Conservation (phyloP, 345 rosid genomes). For the Limnanthes douglasii region DNA sequence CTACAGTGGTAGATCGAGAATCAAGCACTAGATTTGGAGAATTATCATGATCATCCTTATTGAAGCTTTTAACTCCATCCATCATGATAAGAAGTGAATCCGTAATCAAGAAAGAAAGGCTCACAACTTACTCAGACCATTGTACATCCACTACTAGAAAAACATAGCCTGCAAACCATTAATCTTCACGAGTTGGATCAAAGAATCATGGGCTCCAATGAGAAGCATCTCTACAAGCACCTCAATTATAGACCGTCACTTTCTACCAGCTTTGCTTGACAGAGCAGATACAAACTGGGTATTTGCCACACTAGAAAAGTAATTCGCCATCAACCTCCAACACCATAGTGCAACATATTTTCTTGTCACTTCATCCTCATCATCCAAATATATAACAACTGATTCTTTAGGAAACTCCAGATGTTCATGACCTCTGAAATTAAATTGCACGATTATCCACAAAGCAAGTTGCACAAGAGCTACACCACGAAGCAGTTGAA, state of each 20-base stretch:
- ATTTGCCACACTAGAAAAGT: slow-evolving; percentile 45
- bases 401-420: slow-evolving; percentile 92
- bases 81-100: too few species aligned
- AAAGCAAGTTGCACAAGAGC: slow-evolving; percentile 88
- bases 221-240: too few species aligned
- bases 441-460: slow-evolving; percentile 85
- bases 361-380: slow-evolving; percentile 77
- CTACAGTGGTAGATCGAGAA: too few species aligned
- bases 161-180: too few species aligned
- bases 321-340: slow-evolving; percentile 75
- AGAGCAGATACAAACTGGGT: slow-evolving; percentile 57
- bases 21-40: too few species aligned
- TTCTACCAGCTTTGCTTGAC: slow-evolving; percentile 66
- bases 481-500: slow-evolving; percentile 43
- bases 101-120: too few species aligned
- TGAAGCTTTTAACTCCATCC: too few species aligned
- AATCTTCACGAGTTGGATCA: too few species aligned
- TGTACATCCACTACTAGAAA: too few species aligned
- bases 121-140: too few species aligned
- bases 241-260: slow-evolving; percentile 67
- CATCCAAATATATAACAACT: slow-evolving; percentile 77
- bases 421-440: slow-evolving; percentile 82
- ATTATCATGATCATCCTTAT: too few species aligned
- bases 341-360: slow-evolving; percentile 95
- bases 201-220: too few species aligned